Conservation (phyloP, 108 stramenopile species). For the Epipyxis sp. region DNA sequence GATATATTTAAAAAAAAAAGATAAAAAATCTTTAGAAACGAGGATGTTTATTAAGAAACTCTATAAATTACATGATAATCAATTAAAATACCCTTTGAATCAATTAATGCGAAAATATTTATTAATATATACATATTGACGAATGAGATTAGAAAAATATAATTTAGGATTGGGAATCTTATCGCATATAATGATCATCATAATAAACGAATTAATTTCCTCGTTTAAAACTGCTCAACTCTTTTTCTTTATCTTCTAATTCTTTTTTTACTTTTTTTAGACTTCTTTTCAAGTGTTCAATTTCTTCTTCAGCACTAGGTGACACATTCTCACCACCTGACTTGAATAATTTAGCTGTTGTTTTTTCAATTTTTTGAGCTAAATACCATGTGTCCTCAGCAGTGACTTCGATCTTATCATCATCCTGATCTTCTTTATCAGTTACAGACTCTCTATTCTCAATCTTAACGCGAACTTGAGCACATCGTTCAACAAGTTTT, state of each 20-base stretch:
- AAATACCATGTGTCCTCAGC: conserved; percentile 16
- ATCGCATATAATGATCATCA: background rate
- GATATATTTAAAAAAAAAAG: too few relatives aligned
- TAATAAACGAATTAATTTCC: background rate
- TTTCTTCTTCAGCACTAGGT: conserved; percentile 13
- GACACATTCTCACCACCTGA: background rate
- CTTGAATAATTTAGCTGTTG: background rate
- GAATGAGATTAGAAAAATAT: too few relatives aligned
- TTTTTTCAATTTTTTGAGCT: background rate
- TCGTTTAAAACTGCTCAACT: background rate
- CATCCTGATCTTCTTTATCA: background rate
- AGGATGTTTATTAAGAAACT: too few relatives aligned
- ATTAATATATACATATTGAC: too few relatives aligned
- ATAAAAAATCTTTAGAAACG: too few relatives aligned
- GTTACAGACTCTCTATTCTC: background rate
- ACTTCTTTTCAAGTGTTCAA: conserved; percentile 6
- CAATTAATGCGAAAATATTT: too few relatives aligned
- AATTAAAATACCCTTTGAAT: too few relatives aligned
- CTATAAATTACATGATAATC: too few relatives aligned
- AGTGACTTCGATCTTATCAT: conserved; percentile 5
- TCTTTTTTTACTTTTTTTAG: conserved; percentile 13
- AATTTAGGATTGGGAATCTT: too few relatives aligned
- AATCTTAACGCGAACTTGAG: background rate
- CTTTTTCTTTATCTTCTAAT: conserved; percentile 8
- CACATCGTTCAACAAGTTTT: background rate